Evolutionary conservation across 768 basidiomycete genomes (phyloP), one percentile per base, ranked within the genome.

Genomic region (Termitomyces titanicus): DNA sequence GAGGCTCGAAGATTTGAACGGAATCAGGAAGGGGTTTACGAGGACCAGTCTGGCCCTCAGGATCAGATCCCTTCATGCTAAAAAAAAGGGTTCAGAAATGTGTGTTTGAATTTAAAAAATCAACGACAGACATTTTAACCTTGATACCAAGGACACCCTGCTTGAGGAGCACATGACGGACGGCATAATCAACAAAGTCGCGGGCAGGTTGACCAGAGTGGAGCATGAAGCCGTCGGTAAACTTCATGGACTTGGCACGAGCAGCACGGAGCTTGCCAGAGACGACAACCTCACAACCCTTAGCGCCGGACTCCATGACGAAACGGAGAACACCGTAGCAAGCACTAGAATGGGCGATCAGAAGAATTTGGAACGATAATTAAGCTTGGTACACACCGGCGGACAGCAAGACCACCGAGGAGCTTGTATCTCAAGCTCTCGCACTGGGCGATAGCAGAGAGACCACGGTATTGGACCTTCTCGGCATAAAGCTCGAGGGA

Each of bases 311-410:
- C 79, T 99, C 97, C 97, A 99, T 99, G 65, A 99, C 94, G 80
- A 98, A 99, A 69, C 97, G 94, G 69, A 99, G 94, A 67, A 99
- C 97, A 88, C 97, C 97, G 73, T 98, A 99, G 79, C 96, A 98
- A 46, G 94, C 94, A 68, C 92, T 94, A 62, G 3, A n/a, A 29
- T 3, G 5, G 12, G n/a, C 9, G n/a, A 42, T 60, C 13, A 58
- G 25, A 27, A 11, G 13, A 20, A 20, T 24, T 11, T n/a, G 22
- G 3, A 31, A 11, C 24, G 24, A 11, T 37, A 24, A 49, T 50
- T 6, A 47, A 24, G 34, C 8, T 11, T 15, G 1, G 6, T 33
- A 82, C 88, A 51, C 70, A 92, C 94, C 96, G 88, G 72, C 97
- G 90, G 70, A 98, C 95, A 68, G 97, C 97, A 65, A 99, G 93